Percentiles rank a stretch among this genome's conserved stretches.
phyloP scores from a whole-genome alignment of 352 stramenopile species.

The Pythium volutum region DNA sequence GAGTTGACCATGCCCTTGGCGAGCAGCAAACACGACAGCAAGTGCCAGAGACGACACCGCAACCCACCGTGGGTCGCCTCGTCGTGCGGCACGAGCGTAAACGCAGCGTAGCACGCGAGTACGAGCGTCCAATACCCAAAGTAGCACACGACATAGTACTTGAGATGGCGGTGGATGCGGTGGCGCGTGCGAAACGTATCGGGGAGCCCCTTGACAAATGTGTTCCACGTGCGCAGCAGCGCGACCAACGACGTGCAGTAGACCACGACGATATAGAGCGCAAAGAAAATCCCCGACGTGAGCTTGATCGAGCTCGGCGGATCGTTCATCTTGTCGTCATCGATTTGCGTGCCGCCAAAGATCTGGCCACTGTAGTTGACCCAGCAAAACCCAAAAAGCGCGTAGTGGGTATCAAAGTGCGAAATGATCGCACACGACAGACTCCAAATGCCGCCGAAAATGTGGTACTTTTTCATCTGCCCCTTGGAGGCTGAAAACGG shows the following conservation, averaged over 20 bases:
- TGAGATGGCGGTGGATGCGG: conserved; percentile 77
- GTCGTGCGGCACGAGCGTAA: conserved; percentile 49
- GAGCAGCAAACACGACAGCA: conserved; percentile 66
- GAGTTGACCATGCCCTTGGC: conserved; percentile 79
- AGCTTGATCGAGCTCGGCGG: conserved; percentile 18
- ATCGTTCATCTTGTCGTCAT: conserved; percentile 27
- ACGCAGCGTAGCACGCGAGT: conserved; percentile 61
- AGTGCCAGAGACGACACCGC: conserved; percentile 67
- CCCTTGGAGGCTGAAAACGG: conserved; percentile 80
- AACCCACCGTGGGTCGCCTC: conserved; percentile 26
- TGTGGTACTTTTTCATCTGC: conserved; percentile 80
- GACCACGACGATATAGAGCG: conserved; percentile 76
- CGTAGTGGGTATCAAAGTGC: conserved; percentile 71
- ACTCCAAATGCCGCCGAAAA: conserved; percentile 69
- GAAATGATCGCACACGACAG: conserved; percentile 66
- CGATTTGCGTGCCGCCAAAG: conserved; percentile 18
- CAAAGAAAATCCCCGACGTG: conserved; percentile 73
- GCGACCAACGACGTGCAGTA: conserved; percentile 78
- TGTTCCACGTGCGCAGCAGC: conserved; percentile 77
- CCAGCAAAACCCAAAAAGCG: conserved; percentile 83
- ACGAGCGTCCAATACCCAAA: conserved; percentile 85
- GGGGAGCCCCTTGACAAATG: conserved; percentile 65
- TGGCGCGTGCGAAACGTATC: conserved; percentile 76
- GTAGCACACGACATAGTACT: conserved; percentile 88
- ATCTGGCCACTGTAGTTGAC: conserved; percentile 53